Base-by-base conservation (phyloP, 495 filamentous ascomycete genomes). In the Hyaloscypha variabilis region DNA sequence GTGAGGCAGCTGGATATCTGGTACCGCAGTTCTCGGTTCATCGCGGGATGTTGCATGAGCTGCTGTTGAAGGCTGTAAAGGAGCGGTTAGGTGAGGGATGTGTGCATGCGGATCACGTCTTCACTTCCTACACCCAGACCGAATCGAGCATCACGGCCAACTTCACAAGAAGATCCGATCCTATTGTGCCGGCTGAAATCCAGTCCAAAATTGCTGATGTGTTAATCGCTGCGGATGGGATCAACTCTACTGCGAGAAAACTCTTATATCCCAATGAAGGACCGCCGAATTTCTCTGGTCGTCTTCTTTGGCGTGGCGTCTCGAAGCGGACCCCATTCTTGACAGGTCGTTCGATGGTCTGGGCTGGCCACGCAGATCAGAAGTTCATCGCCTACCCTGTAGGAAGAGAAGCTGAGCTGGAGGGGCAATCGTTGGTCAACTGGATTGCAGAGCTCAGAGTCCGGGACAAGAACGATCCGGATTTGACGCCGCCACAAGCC, bases 381-480 rank as follows among this genome's bases (percentile, higher is more conserved):
- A 74, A 74, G 62, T 75, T 75, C 62, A 72, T 75, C 53, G 73
- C 73, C 17, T 75, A 75, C 34, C 73, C 73, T 25, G 73, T 74
- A 42, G 63, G 67, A n/a, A 50, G 65, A 30, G 60, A 67, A 30
- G 68, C 73, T 1, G 69, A 69, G 19, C 34, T 63, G 13, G 67
- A 69, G 19, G 73, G 73, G 23, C 46, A 54, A n/a, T 68, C 64
- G 25, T 60, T 75, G 14, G 70, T 75, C 19, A 74, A 75, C 50
- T 75, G 73, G 73, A 74, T 75, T 49, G 69, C 70, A 25, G 72
- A 74, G 53, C 53, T 74, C 28, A 57, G 73, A 28, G 66, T 74
- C 13, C 28, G 72, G 14, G 67, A 63, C 21, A 70, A 75, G 50
- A 65, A 71, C 46, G 72, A 75, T 60, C 72, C 72, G 29, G 73